phyloP scores from a whole-genome alignment of 106 monocot species.

The Amphibolis antarctica region DNA sequence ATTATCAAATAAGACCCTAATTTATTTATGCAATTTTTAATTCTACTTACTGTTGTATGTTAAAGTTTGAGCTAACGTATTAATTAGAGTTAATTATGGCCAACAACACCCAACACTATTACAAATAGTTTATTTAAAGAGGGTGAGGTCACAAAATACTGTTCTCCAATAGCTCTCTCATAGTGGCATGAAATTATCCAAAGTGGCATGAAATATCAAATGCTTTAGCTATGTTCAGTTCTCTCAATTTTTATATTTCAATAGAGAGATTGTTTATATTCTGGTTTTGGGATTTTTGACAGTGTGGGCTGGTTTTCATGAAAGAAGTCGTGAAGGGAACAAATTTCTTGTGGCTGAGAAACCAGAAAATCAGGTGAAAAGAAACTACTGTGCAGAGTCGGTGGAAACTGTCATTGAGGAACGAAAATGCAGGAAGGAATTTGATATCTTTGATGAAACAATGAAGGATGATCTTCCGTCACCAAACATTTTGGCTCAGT shows the following conservation, averaged over 20 bases:
- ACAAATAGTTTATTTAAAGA: too few species aligned
- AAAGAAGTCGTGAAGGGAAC: slow-evolving; percentile 56
- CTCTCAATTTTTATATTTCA: neutral
- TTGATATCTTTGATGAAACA: slow-evolving; percentile 44
- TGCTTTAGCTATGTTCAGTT: neutral
- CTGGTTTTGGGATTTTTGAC: neutral
- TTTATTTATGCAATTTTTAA: too few species aligned
- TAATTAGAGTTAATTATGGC: too few species aligned
- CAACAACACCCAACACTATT: too few species aligned
- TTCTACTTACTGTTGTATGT: too few species aligned
- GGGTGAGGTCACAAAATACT: too few species aligned
- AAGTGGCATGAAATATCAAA: too few species aligned
- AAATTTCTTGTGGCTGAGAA: slow-evolving; percentile 66
- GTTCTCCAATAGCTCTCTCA: too few species aligned
- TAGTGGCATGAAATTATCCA: too few species aligned
- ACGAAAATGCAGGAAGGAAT: slow-evolving; percentile 42
- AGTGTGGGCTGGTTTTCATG: slow-evolving; percentile 91
- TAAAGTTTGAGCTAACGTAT: too few species aligned
- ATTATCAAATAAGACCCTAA: too few species aligned
- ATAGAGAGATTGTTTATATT: neutral
- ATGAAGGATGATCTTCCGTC: slow-evolving; percentile 10
- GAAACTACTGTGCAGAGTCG: slow-evolving; percentile 54
- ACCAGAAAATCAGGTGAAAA: slow-evolving; percentile 41
- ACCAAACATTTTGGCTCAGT: slow-evolving; percentile 21
- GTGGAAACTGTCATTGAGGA: slow-evolving; percentile 63